phyloP scores from a whole-genome alignment of 371 early-diverging fungal genomes.

The Mucor irregularis region DNA sequence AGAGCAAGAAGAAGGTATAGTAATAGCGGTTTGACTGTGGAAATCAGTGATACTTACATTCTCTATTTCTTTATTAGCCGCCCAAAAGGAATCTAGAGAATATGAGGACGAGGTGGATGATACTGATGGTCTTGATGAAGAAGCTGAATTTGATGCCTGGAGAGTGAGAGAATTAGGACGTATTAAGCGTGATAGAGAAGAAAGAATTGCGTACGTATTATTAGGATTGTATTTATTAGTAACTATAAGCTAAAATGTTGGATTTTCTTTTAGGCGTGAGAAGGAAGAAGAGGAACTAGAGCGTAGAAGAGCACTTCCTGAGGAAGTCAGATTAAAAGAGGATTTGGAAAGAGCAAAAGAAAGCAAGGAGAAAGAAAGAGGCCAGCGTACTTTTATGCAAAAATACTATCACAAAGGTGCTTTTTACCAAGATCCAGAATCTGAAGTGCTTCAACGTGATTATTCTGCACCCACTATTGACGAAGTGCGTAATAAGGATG shows the following conservation, averaged over 20 bases:
- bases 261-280: conserved; percentile 55
- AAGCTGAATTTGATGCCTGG: conserved; percentile 90
- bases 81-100: conserved; percentile 28
- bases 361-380: conserved; percentile 53
- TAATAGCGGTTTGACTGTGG: not conserved
- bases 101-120: conserved; percentile 75
- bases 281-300: conserved; percentile 79
- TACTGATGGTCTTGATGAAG: conserved; percentile 86
- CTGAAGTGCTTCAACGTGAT: conserved; percentile 68
- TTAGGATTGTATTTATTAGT: not conserved
- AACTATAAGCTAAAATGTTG: not conserved
- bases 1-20: conserved; percentile 34
- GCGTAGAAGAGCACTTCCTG: conserved; percentile 79
- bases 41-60: not conserved
- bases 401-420: conserved; percentile 91
- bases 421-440: conserved; percentile 70
- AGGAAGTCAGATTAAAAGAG: conserved; percentile 72
- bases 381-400: conserved; percentile 64
- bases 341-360: conserved; percentile 63
- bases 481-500: conserved; percentile 65
- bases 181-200: conserved; percentile 86
- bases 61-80: conserved; percentile 19
- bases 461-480: conserved; percentile 77
- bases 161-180: conserved; percentile 88
- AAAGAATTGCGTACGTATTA: conserved; percentile 64